Percentiles rank a stretch among this genome's conserved stretches.
These are phyloP conservation scores for Metschnikowia cerradonensis DNA, from an alignment of 805 yeast genomes.

Conservation along the genomic window DNA sequence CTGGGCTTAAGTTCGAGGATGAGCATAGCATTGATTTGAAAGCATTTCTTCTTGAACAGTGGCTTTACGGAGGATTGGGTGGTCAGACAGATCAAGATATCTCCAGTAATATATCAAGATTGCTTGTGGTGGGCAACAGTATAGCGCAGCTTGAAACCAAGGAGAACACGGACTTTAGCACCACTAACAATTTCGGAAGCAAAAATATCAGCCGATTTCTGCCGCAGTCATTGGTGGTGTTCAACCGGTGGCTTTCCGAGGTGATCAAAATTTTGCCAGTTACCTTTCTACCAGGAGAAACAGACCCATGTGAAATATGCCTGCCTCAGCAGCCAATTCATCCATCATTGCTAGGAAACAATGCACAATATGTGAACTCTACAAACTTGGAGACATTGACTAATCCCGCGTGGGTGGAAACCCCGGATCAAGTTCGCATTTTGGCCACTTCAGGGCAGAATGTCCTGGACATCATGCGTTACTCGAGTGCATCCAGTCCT, in stretches of 20 bases:
- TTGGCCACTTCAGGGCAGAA: constrained; percentile 85
- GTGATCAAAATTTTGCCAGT: constrained; percentile 61
- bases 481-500: constrained; percentile 40
- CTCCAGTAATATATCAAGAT: constrained; percentile 37
- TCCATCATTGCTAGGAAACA: constrained; percentile 56
- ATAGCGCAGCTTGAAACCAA: constrained; percentile 32
- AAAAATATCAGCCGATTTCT: constrained; percentile 52
- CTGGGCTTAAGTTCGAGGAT: constrained; percentile 66
- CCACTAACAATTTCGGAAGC: constrained; percentile 45
- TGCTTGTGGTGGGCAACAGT: constrained; percentile 75
- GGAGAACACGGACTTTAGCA: constrained; percentile 24
- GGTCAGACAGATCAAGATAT: constrained; percentile 21
- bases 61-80: constrained; percentile 66
- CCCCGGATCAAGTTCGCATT: constrained; percentile 48
- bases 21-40: constrained; percentile 40
- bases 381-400: constrained; percentile 20
- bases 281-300: constrained; percentile 76
- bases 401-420: constrained; percentile 72
- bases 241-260: constrained; percentile 59
- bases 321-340: constrained; percentile 93
- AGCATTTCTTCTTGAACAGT: constrained; percentile 62
- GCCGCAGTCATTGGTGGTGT: constrained; percentile 43
- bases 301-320: constrained; percentile 80
- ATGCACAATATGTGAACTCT: constrained; percentile 38
- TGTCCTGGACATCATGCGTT: constrained; percentile 70